A percentile compares a stretch with the other conserved stretches of the same genome.
Evolutionary conservation across 1,284 basidiomycete species (phyloP).

Genomic region (Rhodotorula glutinis): DNA sequence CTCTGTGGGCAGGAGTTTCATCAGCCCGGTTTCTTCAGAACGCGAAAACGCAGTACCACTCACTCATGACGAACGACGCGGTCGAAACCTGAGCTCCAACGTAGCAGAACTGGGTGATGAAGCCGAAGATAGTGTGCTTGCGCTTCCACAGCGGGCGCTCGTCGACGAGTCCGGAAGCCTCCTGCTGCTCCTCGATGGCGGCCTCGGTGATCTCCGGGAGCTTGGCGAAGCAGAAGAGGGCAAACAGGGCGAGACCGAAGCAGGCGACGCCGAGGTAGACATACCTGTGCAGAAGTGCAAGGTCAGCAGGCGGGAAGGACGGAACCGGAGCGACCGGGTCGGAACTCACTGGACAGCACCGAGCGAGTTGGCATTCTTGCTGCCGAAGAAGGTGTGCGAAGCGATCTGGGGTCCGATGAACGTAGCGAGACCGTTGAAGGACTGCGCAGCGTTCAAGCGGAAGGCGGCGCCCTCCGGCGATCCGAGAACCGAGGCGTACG

Average conservation of each 20-base stretch:
- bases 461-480: conserved; percentile 68
- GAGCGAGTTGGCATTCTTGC: conserved; percentile 52
- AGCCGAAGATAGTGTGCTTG: conserved; percentile 67
- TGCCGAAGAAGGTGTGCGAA: conserved; percentile 50
- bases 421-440: conserved; percentile 64
- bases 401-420: conserved; percentile 78
- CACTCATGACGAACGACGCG: conserved; percentile 67
- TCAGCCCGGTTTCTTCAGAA: too few species aligned
- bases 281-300: conserved; percentile 46
- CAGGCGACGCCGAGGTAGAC: conserved; percentile 73
- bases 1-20: too few species aligned
- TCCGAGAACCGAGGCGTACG: conserved; percentile 66
- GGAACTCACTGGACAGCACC: conserved; percentile 57
- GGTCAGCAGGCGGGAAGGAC: neutral
- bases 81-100: conserved; percentile 61
- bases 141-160: conserved; percentile 66
- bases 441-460: conserved; percentile 75
- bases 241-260: conserved; percentile 61
- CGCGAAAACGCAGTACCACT: too few species aligned
- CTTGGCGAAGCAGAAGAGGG: conserved; percentile 68
- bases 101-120: conserved; percentile 67
- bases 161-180: conserved; percentile 53
- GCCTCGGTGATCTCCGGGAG: conserved; percentile 70
- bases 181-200: conserved; percentile 41
- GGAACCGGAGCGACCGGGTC: neutral